Base-by-base conservation (phyloP, 441 rosid genomes). In the Euphorbia schlechtendalii region DNA sequence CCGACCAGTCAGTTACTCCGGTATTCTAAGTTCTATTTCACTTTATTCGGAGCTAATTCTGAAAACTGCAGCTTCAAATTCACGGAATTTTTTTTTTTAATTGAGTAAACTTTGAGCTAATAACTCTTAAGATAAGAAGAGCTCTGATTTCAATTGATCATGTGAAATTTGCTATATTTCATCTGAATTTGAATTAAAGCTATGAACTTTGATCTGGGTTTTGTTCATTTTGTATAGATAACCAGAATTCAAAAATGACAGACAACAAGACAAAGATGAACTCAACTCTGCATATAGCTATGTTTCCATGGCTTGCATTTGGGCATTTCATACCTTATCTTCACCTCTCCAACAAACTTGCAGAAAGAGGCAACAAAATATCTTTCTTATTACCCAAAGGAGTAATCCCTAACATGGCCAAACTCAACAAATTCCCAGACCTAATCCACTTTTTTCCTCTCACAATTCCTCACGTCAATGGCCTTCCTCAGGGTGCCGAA, bases 371-470 rank as follows among this genome's bases (percentile, higher is more conserved):
- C 34, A 24, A 2, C 32, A 54, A 24, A 54, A 13, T 54, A 6
- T 25, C 58, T 54, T 54, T 54, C 58, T 11, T 54, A 4, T 11
- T 14, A 54, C 61, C 61, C 22, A 6, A n/a, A 40, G 53, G 52
- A 5, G 52, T 52, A 11, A 12, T 6, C 2, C 51, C 62, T 0
- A 56, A 56, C 15, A 4, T 41, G 14, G 15, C 27, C 43, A 22
- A 56, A 20, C 20, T 18, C 25, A 54, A 54, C 40, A 32, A 22
- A 41, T 22, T 28, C 6, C 81, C 78, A 6, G 12, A 73, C 59
- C 84, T 81, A 77, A 80, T 87, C 24, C 66, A 63, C 48, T 80
- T 85, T 67, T 66, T 76, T 60, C 84, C 86, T 0, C 64, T 89
- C 27, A 4, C 74, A 21, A 71, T 87, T 40, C 95, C 92, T 9